A percentile compares a stretch with the other conserved stretches of the same genome.
Evolutionary conservation across 306 rosid genomes (phyloP).

Genomic region (Urtica urens): DNA sequence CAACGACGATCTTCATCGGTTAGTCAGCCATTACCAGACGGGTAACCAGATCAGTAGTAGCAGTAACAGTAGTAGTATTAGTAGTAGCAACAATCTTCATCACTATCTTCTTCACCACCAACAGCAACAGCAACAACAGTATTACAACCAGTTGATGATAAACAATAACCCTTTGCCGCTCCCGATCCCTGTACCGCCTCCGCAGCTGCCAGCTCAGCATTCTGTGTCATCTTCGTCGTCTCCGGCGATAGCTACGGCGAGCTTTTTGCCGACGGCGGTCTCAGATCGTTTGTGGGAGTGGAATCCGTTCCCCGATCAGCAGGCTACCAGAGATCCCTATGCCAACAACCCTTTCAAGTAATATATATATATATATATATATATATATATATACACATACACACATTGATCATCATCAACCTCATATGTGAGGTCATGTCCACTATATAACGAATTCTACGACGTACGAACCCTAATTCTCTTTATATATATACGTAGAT

Average conservation of each 20-base stretch:
- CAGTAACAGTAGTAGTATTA: background rate
- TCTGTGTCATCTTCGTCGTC: background rate
- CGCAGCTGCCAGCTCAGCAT: background rate
- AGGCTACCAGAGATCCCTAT: constrained; percentile 41
- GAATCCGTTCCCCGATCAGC: constrained; percentile 62
- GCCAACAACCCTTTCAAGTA: constrained; percentile 77
- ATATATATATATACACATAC: no score
- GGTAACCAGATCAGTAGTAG: constrained; percentile 23
- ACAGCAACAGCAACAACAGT: constrained; percentile 21
- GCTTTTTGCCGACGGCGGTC: constrained; percentile 43
- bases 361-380: no score
- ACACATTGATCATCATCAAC: no score
- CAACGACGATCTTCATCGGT: constrained; percentile 68
- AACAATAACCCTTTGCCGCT: constrained; percentile 26
- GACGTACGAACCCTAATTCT: no score
- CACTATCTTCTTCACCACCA: constrained; percentile 7
- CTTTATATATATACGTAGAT: no score
- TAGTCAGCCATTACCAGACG: constrained; percentile 23
- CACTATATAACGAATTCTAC: no score
- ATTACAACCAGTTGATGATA: constrained; percentile 29
- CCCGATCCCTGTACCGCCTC: background rate
- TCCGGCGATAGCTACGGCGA: constrained; percentile 20
- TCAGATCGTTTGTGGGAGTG: constrained; percentile 90
- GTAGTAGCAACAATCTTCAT: background rate
- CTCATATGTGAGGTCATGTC: no score